Evolutionary conservation across 2,329 filamentous ascomycete species (phyloP), one percentile per base, ranked within the genome.

Genomic region (Ampelomyces quisqualis): DNA sequence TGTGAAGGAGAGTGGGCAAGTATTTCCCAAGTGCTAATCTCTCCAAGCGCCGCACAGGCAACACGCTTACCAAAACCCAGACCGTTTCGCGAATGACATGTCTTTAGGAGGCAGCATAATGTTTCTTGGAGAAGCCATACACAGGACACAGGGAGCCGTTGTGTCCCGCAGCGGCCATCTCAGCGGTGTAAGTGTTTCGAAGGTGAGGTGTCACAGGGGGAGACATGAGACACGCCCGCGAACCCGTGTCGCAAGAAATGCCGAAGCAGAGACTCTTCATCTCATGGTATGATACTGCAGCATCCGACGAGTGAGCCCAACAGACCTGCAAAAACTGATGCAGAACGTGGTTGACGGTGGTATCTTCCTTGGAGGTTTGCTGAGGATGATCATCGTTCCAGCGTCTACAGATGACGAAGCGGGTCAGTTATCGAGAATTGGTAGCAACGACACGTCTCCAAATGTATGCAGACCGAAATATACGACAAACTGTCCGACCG

Each of bases 41-140:
- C n/a, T 32, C 36, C 35, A 41, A 27, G 30, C 44, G 45, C 39
- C 45, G 43, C 43, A 44, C 38, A 49, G 41, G 45, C 50, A 40
- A 51, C 49, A 49, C 51, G 47, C 53, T 53, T 33, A 46, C 49
- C 50, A 52, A 57, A n/a, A 59, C 56, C 45, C 38, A 21, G 43
- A 39, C 47, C 32, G 56, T 59, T 57, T 54, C 51, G 54, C 34
- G 37, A 33, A 49, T 55, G 51, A 45, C 43, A 44, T 52, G 50
- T 35, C 35, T 53, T 45, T 32, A 43, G 39, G 34, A 31, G 28
- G 39, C 42, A 15, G 51, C 51, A 54, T 54, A 34, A 54, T 49
- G 41, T 52, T 55, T 46, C 44, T 35, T 36, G 38, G 40, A 33
- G 29, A 43, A 46, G 38, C 54, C 55, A 57, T 49, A 53, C 48